phyloP scores from a whole-genome alignment of 2,329 filamentous ascomycete species.

The Ophiostoma tasmaniense region DNA sequence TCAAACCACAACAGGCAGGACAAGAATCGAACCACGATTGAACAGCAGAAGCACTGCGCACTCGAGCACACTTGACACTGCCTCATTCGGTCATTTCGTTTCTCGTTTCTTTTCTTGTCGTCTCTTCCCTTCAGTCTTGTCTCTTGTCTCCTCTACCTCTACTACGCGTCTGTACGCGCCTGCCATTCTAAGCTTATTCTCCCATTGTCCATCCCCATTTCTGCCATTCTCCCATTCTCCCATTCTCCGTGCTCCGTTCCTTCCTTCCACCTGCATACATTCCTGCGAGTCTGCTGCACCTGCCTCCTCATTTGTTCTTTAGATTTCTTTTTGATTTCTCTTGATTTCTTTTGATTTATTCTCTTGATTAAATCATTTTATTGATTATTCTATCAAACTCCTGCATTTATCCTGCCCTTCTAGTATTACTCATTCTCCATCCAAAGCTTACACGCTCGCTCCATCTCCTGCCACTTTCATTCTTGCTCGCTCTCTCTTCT shows the following conservation, averaged over 20 bases:
- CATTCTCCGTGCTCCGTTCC: background rate
- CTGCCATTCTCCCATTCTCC: background rate
- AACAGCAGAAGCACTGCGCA: background rate
- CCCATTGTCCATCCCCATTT: background rate
- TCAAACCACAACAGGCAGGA: background rate
- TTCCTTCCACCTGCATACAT: background rate
- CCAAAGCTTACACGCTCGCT: background rate
- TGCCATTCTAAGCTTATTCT: background rate
- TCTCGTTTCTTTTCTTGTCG: background rate
- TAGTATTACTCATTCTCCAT: background rate
- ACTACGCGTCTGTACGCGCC: background rate
- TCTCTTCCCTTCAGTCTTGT: background rate
- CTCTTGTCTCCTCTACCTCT: background rate
- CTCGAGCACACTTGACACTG: constrained; percentile 2
- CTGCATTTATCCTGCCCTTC: too few species aligned
- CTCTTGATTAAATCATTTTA: background rate
- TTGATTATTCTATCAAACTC: background rate
- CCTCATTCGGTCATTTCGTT: background rate
- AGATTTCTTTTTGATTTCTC: too few species aligned
- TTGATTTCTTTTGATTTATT: too few species aligned
- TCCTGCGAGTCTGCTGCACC: background rate
- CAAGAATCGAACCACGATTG: constrained; percentile 5
- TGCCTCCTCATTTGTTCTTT: background rate
- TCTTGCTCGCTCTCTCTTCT: background rate
- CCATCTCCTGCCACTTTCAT: background rate